Percentiles rank a stretch among this genome's conserved stretches.
Evolutionary conservation across 106 monocot genomes (phyloP).

Genomic region (Platanthera guangdongensis): DNA sequence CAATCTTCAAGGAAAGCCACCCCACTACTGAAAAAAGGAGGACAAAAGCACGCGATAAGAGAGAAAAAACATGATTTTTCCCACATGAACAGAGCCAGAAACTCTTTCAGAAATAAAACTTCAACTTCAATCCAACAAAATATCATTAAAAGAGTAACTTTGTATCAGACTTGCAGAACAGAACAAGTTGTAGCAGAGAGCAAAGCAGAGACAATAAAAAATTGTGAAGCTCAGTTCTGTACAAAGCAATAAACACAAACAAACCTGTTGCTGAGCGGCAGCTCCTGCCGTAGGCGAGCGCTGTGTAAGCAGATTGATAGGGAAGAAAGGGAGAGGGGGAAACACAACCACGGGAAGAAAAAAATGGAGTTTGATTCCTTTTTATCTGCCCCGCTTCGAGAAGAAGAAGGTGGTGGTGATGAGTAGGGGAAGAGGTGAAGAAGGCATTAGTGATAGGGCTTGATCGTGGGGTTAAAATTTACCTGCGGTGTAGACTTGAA

Average conservation of each 20-base stretch:
- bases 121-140: neutral
- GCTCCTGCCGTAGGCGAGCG: neutral
- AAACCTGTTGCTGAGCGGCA: neutral
- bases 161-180: neutral
- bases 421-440: neutral
- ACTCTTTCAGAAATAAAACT: neutral
- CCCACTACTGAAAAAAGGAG: neutral
- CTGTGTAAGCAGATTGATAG: neutral
- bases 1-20: neutral
- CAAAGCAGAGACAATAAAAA: neutral
- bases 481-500: neutral
- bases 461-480: neutral
- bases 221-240: neutral
- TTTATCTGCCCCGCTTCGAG: neutral
- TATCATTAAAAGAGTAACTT: neutral
- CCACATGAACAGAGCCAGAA: neutral
- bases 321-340: neutral
- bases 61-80: neutral
- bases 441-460: neutral
- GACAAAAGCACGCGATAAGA: neutral
- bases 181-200: neutral
- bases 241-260: neutral
- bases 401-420: neutral
- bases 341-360: neutral
- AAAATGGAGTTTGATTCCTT: neutral